phyloP scores from a whole-genome alignment of 805 yeast genomes.

The Candida chauliodis region DNA sequence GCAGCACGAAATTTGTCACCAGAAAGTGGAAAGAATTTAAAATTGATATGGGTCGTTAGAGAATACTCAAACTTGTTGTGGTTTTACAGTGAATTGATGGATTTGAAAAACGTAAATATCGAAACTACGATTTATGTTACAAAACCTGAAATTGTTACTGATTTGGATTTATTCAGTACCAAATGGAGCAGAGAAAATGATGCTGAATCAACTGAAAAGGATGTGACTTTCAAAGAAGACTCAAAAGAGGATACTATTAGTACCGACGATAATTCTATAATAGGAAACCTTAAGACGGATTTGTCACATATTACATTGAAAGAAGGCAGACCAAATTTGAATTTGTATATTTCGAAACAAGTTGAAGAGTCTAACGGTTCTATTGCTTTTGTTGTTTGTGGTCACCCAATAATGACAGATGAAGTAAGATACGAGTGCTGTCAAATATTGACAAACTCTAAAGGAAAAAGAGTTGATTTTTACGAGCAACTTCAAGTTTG shows the following conservation, averaged over 20 bases:
- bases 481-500: constrained; percentile 75
- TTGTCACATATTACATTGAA: constrained; percentile 2
- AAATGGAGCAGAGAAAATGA: neutral
- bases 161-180: neutral
- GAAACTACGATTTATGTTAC: constrained; percentile 26
- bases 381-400: constrained; percentile 4
- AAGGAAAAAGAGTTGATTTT: constrained; percentile 56
- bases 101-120: constrained; percentile 22
- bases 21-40: constrained; percentile 20
- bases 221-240: neutral
- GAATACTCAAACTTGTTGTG: constrained; percentile 47
- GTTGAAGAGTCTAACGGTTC: constrained; percentile 3
- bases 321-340: constrained; percentile 3
- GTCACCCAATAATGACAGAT: constrained; percentile 44
- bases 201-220: neutral
- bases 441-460: constrained; percentile 30
- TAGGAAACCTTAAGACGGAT: neutral
- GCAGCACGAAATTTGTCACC: constrained; percentile 18
- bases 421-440: constrained; percentile 47
- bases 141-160: constrained; percentile 13
- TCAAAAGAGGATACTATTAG: neutral
- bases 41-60: constrained; percentile 63
- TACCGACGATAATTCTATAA: neutral
- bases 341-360: neutral
- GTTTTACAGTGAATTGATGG: constrained; percentile 41